A percentile compares a stretch with the other conserved stretches of the same genome.
Evolutionary conservation across 1,284 basidiomycete genomes (phyloP).

Genomic region (Microbotryum lychnidis-dioicae): DNA sequence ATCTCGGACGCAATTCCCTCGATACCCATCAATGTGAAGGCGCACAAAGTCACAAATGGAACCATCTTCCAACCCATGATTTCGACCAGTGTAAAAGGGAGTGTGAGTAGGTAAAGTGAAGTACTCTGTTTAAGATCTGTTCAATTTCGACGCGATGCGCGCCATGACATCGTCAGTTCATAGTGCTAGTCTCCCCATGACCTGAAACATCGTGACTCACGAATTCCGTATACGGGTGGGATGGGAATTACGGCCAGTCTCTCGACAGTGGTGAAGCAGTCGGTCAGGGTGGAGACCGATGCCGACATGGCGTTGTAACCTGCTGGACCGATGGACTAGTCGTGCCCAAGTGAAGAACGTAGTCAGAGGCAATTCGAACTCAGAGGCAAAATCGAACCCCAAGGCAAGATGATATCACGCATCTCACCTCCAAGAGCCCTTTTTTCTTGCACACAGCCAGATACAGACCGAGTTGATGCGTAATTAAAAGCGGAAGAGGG

Average conservation of each 20-base stretch:
- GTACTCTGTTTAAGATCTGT: too few relatives aligned
- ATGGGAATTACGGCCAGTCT: constrained; percentile 25
- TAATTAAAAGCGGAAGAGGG: constrained; percentile 35
- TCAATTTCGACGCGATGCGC: too few relatives aligned
- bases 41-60: constrained; percentile 23
- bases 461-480: constrained; percentile 35
- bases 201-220: constrained; percentile 19
- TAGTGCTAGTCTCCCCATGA: too few relatives aligned
- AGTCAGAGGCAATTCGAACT: too few relatives aligned
- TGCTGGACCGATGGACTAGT: constrained; percentile 33
- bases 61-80: constrained; percentile 30
- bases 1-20: constrained; percentile 14
- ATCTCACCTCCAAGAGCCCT: background rate
- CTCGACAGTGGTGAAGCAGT: constrained; percentile 30
- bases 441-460: constrained; percentile 28
- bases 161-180: too few relatives aligned
- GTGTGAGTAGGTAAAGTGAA: constrained; percentile 27
- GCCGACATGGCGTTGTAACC: constrained; percentile 32
- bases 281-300: constrained; percentile 16
- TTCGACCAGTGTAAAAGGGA: constrained; percentile 33
- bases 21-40: constrained; percentile 34
- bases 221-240: constrained; percentile 32
- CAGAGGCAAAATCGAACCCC: too few relatives aligned
- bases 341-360: too few relatives aligned
- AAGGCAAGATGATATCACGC: too few relatives aligned